These are phyloP conservation scores for Exophiala bonariae DNA, from an alignment of 2,329 filamentous ascomycete genomes.

Conservation along the genomic window DNA sequence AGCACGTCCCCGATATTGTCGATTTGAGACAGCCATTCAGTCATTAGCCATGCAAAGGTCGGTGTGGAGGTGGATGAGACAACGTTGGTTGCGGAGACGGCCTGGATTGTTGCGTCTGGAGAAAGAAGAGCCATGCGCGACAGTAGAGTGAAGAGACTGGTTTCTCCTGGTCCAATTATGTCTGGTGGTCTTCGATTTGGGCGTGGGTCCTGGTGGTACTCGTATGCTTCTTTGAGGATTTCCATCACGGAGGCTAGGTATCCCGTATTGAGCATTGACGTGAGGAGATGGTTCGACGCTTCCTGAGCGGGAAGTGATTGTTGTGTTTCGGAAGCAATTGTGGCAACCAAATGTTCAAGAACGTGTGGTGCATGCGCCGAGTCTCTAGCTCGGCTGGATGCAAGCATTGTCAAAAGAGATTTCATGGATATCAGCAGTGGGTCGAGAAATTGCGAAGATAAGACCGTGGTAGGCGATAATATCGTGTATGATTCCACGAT, in stretches of 20 bases:
- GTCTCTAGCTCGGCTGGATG: slow-evolving; percentile 30
- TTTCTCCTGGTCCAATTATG: slow-evolving; percentile 74
- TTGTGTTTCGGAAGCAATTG: slow-evolving; percentile 19
- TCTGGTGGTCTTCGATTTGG: slow-evolving; percentile 70
- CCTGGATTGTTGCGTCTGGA: slow-evolving; percentile 65
- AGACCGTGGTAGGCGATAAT: slow-evolving; percentile 55
- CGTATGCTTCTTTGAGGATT: slow-evolving; percentile 66
- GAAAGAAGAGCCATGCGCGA: slow-evolving; percentile 75
- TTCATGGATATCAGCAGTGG: slow-evolving; percentile 38
- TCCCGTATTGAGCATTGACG: slow-evolving; percentile 43
- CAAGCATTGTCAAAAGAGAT: slow-evolving; percentile 23
- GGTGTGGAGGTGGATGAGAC: slow-evolving; percentile 6
- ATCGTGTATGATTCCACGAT: slow-evolving; percentile 71
- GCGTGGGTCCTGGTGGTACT: slow-evolving; percentile 77
- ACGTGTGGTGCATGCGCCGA: slow-evolving; percentile 37
- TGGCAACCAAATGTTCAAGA: slow-evolving; percentile 41
- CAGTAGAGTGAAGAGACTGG: slow-evolving; percentile 82
- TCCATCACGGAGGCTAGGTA: slow-evolving; percentile 51
- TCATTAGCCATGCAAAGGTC: slow-evolving; percentile 43
- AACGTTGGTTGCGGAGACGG: slow-evolving; percentile 39
- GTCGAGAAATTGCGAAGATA: slow-evolving; percentile 42
- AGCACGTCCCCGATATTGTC: slow-evolving; percentile 47
- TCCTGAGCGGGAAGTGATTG: slow-evolving; percentile 37
- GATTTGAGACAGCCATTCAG: slow-evolving; percentile 50
- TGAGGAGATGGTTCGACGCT: slow-evolving; percentile 52